These are phyloP conservation scores for Entonaema liquescens DNA, from an alignment of 495 filamentous ascomycete genomes.

Conservation along the genomic window DNA sequence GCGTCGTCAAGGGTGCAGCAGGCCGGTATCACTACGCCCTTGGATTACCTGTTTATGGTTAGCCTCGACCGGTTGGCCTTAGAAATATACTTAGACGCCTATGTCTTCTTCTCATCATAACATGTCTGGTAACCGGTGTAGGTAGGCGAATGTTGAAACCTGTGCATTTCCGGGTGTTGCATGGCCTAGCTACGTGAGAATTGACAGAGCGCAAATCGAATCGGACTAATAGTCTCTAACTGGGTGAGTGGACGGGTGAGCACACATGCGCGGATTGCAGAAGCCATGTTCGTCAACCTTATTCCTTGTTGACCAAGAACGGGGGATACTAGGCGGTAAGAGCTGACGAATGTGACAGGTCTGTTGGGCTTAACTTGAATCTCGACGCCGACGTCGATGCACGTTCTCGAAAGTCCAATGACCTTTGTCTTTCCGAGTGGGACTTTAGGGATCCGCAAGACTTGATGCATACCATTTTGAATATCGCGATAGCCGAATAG, in stretches of 20 bases:
- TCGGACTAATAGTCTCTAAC: slow-evolving; percentile 21
- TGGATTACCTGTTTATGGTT: slow-evolving; percentile 24
- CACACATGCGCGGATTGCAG: slow-evolving; percentile 11
- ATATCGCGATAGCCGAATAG: slow-evolving; percentile 43
- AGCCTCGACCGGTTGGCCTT: slow-evolving; percentile 10
- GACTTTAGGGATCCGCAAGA: slow-evolving; percentile 33
- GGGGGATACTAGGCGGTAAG: slow-evolving; percentile 17
- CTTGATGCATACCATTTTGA: slow-evolving; percentile 37
- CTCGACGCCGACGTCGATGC: slow-evolving; percentile 29
- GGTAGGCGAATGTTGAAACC: slow-evolving; percentile 24
- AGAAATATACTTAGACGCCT: slow-evolving; percentile 5
- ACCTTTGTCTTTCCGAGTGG: slow-evolving; percentile 22
- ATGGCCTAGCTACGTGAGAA: slow-evolving; percentile 31
- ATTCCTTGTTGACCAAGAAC: slow-evolving; percentile 30
- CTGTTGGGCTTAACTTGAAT: slow-evolving; percentile 18
- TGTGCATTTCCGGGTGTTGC: slow-evolving; percentile 32
- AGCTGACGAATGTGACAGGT: slow-evolving; percentile 36
- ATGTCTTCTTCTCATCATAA: slow-evolving; percentile 13
- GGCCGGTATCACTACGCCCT: slow-evolving; percentile 27
- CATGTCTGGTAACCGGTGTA: slow-evolving; percentile 32
- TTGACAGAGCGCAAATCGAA: slow-evolving; percentile 30
- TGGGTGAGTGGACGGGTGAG: slow-evolving; percentile 3
- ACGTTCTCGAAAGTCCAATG: slow-evolving; percentile 39
- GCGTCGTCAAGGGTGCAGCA: slow-evolving; percentile 38
- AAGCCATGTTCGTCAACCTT: slow-evolving; percentile 29